These are phyloP conservation scores for Ceratopteris richardii DNA, from an alignment of 75 land plant species.

Conservation along the genomic window DNA sequence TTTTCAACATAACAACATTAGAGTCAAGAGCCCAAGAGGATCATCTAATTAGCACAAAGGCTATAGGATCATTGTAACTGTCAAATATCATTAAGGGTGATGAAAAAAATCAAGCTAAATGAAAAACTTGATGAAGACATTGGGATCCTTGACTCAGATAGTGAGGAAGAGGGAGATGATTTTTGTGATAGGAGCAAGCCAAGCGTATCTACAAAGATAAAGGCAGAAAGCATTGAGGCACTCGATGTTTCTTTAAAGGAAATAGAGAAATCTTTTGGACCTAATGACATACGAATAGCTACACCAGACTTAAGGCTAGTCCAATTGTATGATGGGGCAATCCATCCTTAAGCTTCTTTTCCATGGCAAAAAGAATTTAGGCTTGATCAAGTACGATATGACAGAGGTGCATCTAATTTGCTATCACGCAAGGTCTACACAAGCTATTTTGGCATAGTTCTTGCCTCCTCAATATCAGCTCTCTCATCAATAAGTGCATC, in stretches of 20 bases:
- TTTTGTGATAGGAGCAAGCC: not conserved
- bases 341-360: too few species aligned
- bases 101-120: not conserved
- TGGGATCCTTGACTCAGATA: constrained; percentile 2
- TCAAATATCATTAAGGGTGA: not conserved
- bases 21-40: not conserved
- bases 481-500: too few species aligned
- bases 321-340: constrained; percentile 12
- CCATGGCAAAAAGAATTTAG: too few species aligned
- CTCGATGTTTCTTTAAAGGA: constrained; percentile 2
- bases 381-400: too few species aligned
- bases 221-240: constrained; percentile 6
- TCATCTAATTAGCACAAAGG: not conserved
- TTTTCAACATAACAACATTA: not conserved
- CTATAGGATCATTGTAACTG: not conserved
- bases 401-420: too few species aligned
- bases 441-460: too few species aligned
- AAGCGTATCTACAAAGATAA: not conserved
- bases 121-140: not conserved
- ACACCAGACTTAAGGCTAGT: constrained; percentile 17
- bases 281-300: constrained; percentile 3
- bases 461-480: too few species aligned
- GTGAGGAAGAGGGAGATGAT: constrained; percentile 1
- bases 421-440: too few species aligned
- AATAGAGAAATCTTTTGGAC: not conserved